Evolutionary conservation across 805 yeast genomes (phyloP), one percentile per base, ranked within the genome.

Genomic region (Myxozyma neglecta): DNA sequence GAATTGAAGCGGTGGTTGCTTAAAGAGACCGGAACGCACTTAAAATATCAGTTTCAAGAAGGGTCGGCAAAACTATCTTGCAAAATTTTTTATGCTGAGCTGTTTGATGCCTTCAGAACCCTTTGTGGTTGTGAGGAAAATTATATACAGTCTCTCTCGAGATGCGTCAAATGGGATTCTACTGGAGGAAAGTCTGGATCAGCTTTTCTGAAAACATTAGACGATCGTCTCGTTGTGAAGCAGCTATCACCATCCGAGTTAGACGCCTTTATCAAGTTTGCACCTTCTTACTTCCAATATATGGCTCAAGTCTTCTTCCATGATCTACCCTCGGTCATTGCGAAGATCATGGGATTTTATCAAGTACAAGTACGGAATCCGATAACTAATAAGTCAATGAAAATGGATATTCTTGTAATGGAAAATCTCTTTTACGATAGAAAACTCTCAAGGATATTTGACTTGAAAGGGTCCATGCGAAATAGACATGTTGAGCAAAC

Each of bases 171-270:
- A 71, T 96, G 98, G 98, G 92, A 93, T 70, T 88, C 96, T 0
- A 83, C 86, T 34, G 99, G 99, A 44, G 99, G 99, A 42, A 94
- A 94, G 72, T 89, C 97, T 73, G 97, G 98, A 0, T 90, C 97
- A 2, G 90, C 90, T 1, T 94, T 94, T 73, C 78, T 94, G 74
- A 94, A 94, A 71, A 94, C 99, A 0, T 76, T 90, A 49, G 99
- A 94, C 75, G 90, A 91, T 70, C 77, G 98, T 61, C 86, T 91
- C 66, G 89, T 94, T 55, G 84, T 94, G 48, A 94, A 94, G 75
- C 97, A 94, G 70, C 77, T 94, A 47, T 86, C 96, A 5, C 89
- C 88, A 68, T 81, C 88, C 1, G 99, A 94, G 73, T 79, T 93
- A 59, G 98, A 94, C 67, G 90, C 97, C 13, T 94, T 94, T 79